phyloP scores from a whole-genome alignment of 805 yeast species.

The Kluyveromyces lactis region DNA sequence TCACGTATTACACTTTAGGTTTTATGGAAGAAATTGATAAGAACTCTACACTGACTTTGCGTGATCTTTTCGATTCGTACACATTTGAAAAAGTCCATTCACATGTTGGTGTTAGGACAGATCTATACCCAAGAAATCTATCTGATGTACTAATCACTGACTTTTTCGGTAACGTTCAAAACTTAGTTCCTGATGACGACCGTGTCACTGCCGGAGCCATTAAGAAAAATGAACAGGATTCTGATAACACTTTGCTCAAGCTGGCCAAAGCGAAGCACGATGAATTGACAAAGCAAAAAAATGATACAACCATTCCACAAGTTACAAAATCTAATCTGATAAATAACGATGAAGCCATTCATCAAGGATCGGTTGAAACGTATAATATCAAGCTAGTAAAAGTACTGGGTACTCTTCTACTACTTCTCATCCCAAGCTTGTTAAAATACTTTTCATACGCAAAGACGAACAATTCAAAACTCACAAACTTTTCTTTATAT shows the following conservation, averaged over 20 bases:
- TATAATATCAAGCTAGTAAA: constrained; percentile 1
- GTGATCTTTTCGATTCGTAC: constrained; percentile 78
- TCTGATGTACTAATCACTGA: constrained; percentile 73
- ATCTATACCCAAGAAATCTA: constrained; percentile 55
- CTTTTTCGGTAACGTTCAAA: constrained; percentile 88
- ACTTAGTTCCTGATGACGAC: constrained; percentile 57
- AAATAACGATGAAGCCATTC: constrained; percentile 1
- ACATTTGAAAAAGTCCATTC: constrained; percentile 83
- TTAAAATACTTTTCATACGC: background rate
- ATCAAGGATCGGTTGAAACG: background rate
- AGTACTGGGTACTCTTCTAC: background rate
- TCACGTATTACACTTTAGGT: constrained; percentile 86
- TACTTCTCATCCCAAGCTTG: background rate
- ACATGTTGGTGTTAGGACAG: constrained; percentile 86
- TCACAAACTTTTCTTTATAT: background rate
- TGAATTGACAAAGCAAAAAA: background rate
- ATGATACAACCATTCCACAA: background rate
- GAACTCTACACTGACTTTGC: constrained; percentile 65
- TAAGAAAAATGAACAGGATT: background rate
- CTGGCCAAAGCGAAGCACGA: background rate
- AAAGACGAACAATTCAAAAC: background rate
- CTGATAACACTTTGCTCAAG: background rate
- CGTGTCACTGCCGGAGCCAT: constrained; percentile 1
- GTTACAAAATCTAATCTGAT: constrained; percentile 1
- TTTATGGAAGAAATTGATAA: constrained; percentile 76